Percentiles rank a stretch among this genome's conserved stretches.
Conservation (phyloP, 345 rosid species). For the Gossypium thurberi region DNA sequence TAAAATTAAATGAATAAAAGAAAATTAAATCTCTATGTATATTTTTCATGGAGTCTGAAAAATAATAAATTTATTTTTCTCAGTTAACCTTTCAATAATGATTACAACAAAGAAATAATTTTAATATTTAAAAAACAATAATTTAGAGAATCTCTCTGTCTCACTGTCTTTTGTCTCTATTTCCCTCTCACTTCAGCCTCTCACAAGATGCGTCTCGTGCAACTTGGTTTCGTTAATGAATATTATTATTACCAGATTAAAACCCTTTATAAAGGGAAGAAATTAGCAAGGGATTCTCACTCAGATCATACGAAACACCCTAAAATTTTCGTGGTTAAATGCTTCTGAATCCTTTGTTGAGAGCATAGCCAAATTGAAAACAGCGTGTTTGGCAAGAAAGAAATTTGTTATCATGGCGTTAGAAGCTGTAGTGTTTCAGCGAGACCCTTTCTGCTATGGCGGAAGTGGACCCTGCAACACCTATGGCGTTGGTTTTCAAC, state of each 20-base stretch:
- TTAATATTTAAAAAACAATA: neutral
- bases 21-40: too few species aligned
- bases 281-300: neutral
- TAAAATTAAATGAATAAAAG: neutral
- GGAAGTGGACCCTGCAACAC: conserved; percentile 8
- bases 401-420: conserved; percentile 19
- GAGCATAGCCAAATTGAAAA: neutral
- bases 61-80: too few species aligned
- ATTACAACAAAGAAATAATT: neutral
- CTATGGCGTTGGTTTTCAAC: conserved; percentile 14
- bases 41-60: neutral
- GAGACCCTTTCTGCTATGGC: conserved; percentile 22
- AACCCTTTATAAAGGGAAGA: conserved; percentile 7
- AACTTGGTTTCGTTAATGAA: conserved; percentile 4
- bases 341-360: conserved; percentile 3
- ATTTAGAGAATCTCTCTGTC: conserved; percentile 16
- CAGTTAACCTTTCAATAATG: too few species aligned
- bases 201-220: conserved; percentile 18
- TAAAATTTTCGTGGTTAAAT: neutral
- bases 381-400: neutral
- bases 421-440: conserved; percentile 32
- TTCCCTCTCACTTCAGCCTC: conserved; percentile 12
- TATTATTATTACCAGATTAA: neutral
- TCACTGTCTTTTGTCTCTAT: conserved; percentile 1
- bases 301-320: neutral